These are phyloP conservation scores for Salisapilia sapeloensis DNA, from an alignment of 352 stramenopile genomes.

Conservation along the genomic window DNA sequence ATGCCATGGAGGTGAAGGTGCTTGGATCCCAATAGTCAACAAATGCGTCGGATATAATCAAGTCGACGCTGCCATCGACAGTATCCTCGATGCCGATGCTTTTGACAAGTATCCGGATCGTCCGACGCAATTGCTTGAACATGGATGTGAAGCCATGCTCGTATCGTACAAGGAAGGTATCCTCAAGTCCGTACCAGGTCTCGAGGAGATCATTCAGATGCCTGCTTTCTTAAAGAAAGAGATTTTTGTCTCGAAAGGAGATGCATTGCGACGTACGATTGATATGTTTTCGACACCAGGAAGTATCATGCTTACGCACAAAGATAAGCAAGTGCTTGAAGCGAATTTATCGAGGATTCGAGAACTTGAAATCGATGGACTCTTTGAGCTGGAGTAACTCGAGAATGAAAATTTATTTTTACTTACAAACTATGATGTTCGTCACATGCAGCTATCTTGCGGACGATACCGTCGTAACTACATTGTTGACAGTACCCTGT, in stretches of 20 bases:
- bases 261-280: constrained; percentile 79
- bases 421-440: constrained; percentile 54
- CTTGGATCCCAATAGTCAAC: constrained; percentile 84
- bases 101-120: constrained; percentile 45
- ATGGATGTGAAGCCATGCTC: constrained; percentile 87
- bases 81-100: constrained; percentile 33
- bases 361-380: constrained; percentile 53
- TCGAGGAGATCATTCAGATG: constrained; percentile 83
- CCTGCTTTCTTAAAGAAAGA: constrained; percentile 87
- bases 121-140: constrained; percentile 53
- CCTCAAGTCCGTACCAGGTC: constrained; percentile 79
- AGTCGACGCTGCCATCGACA: constrained; percentile 81
- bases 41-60: constrained; percentile 90
- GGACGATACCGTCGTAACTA: constrained; percentile 29
- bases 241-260: constrained; percentile 71
- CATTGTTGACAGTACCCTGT: constrained; percentile 44
- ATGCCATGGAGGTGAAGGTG: constrained; percentile 91
- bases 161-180: constrained; percentile 86
- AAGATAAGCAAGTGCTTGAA: constrained; percentile 70
- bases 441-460: constrained; percentile 44
- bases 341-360: constrained; percentile 83
- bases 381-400: constrained; percentile 53
- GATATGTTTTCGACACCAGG: constrained; percentile 92
- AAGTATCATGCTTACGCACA: constrained; percentile 88
- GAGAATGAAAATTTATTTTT: not conserved